Evolutionary conservation across 1,284 basidiomycete genomes (phyloP).

Genomic region (Ganoderma lingzhi): DNA sequence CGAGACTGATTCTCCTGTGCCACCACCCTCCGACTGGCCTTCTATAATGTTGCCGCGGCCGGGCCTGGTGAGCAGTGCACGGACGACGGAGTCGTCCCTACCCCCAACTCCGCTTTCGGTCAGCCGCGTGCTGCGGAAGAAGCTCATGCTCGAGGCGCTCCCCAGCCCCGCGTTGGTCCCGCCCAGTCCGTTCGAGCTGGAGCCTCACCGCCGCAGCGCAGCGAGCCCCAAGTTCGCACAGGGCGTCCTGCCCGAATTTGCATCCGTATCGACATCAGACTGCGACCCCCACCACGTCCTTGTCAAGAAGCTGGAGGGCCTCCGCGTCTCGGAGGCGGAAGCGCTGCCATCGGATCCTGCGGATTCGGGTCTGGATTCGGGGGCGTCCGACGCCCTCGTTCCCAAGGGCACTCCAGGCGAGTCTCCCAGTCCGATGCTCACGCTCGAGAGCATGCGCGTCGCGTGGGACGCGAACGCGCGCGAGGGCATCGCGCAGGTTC

Average conservation of each 20-base stretch:
- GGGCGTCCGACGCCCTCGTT: not conserved
- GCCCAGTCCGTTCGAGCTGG: constrained; percentile 43
- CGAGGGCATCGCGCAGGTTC: constrained; percentile 8
- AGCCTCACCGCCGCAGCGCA: constrained; percentile 30
- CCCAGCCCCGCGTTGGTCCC: constrained; percentile 42
- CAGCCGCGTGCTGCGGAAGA: constrained; percentile 26
- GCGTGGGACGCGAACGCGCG: constrained; percentile 29
- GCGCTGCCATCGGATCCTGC: not conserved
- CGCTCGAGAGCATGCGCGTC: constrained; percentile 28
- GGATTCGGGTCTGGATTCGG: not conserved
- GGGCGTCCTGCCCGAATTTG: not conserved
- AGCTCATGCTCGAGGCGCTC: constrained; percentile 40
- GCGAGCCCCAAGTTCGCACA: not conserved
- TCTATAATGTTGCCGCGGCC: constrained; percentile 9
- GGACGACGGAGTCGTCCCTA: constrained; percentile 3
- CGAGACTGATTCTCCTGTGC: constrained; percentile 8
- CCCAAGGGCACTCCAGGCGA: constrained; percentile 3
- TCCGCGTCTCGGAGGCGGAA: not conserved
- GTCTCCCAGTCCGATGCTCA: constrained; percentile 27
- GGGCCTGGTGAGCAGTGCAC: not conserved
- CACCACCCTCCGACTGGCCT: not conserved
- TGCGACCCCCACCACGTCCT: not conserved
- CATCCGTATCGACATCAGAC: not conserved
- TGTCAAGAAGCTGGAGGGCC: constrained; percentile 11
- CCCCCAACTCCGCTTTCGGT: constrained; percentile 24